Percentiles rank a stretch among this genome's conserved stretches.
Conservation (phyloP, 495 filamentous ascomycete species). For the Parachaetomium inaequale region DNA sequence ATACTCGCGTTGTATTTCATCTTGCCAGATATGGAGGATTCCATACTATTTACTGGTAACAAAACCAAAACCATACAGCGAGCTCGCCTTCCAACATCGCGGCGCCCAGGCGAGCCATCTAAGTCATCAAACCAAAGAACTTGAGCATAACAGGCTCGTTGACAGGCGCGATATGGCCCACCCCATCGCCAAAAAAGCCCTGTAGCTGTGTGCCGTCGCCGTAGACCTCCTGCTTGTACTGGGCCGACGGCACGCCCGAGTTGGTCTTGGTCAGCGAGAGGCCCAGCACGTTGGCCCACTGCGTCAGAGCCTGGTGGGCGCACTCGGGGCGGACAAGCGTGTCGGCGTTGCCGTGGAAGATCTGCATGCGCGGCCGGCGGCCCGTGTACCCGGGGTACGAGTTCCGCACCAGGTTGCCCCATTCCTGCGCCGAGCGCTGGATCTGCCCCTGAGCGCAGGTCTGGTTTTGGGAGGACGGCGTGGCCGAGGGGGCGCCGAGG, state of each 20-base stretch:
- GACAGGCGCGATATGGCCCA: constrained; percentile 47
- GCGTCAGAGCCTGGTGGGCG: constrained; percentile 52
- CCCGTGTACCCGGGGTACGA: constrained; percentile 55
- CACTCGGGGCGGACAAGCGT: constrained; percentile 47
- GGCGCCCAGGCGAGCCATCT: neutral
- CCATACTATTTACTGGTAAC: too few relatives aligned
- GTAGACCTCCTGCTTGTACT: constrained; percentile 46
- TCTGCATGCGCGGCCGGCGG: constrained; percentile 52
- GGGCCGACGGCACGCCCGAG: constrained; percentile 35
- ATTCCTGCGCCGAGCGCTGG: constrained; percentile 45
- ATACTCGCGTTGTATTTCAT: too few relatives aligned
- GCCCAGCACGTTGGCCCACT: constrained; percentile 55
- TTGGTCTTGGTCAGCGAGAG: constrained; percentile 29
- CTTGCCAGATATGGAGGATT: too few relatives aligned
- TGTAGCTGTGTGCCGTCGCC: constrained; percentile 44
- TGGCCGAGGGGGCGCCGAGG: constrained; percentile 25
- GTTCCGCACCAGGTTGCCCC: constrained; percentile 49
- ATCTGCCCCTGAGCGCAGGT: constrained; percentile 51
- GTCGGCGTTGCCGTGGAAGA: constrained; percentile 53
- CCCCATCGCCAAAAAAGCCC: constrained; percentile 46
- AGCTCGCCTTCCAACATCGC: too few relatives aligned
- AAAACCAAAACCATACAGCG: too few relatives aligned
- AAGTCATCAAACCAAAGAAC: constrained; percentile 36
- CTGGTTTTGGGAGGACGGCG: constrained; percentile 44
- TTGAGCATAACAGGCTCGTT: constrained; percentile 38